Conservation (phyloP, 225 moss, liverwort and hornwort species). For the Sphagnum contortum region DNA sequence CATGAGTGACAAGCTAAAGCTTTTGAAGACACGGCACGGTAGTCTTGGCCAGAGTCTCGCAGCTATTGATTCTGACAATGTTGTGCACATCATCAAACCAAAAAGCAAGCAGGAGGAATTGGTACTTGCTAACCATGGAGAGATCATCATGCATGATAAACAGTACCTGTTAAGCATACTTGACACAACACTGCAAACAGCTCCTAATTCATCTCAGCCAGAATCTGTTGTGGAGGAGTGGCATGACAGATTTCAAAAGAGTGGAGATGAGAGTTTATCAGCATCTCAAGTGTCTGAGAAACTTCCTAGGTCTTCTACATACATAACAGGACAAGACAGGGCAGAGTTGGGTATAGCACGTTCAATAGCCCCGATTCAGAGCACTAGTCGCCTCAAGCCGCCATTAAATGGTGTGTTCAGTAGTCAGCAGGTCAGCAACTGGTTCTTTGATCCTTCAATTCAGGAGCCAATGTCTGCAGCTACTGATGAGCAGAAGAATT, state of each 20-base stretch:
- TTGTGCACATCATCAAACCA: constrained; percentile 17
- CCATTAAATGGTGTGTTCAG: constrained; percentile 24
- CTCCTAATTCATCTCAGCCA: constrained; percentile 4
- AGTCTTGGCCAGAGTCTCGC: constrained; percentile 6
- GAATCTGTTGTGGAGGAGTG: constrained; percentile 24
- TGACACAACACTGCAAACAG: no score
- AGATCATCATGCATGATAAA: constrained; percentile 13
- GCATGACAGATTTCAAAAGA: constrained; percentile 21
- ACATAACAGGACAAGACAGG: constrained; percentile 16
- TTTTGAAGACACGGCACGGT: constrained; percentile 12
- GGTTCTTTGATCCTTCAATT: constrained; percentile 23
- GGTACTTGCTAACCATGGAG: constrained; percentile 12
- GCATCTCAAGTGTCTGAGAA: constrained; percentile 35
- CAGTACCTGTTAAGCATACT: not conserved
- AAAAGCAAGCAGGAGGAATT: constrained; percentile 26
- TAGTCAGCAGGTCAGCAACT: constrained; percentile 24
- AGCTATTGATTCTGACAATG: constrained; percentile 18
- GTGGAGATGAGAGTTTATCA: constrained; percentile 30
- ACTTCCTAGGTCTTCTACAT: constrained; percentile 10
- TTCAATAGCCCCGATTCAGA: constrained; percentile 15
- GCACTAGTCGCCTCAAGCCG: constrained; percentile 23
- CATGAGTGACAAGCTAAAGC: constrained; percentile 29
- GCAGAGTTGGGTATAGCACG: constrained; percentile 25
- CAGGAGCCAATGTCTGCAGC: constrained; percentile 6
- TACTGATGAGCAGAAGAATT: constrained; percentile 18